These are phyloP conservation scores for Diaporthe nobilis DNA, from an alignment of 2,329 filamentous ascomycete genomes.

Conservation along the genomic window DNA sequence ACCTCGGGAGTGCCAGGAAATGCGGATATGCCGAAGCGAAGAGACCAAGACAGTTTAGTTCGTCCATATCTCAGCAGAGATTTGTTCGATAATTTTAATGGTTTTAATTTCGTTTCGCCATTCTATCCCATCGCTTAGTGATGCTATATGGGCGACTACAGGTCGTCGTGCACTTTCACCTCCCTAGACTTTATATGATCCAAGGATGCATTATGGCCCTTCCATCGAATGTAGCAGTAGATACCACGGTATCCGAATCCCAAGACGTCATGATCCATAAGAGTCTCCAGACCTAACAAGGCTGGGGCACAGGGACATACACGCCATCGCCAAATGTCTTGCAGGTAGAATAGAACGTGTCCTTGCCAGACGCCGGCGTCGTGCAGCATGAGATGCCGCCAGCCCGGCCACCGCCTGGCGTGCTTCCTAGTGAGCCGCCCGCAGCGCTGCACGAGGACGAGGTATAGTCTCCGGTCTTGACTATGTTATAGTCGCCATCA, in stretches of 20 bases:
- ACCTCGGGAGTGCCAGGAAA: too few species aligned
- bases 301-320: neutral
- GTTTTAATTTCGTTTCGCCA: too few species aligned
- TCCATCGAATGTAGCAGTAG: neutral
- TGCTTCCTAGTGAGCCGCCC: neutral
- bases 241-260: neutral
- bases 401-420: neutral
- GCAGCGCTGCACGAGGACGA: neutral
- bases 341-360: neutral
- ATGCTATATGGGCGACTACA: too few species aligned
- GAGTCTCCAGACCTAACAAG: neutral
- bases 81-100: neutral
- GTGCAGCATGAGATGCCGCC: neutral
- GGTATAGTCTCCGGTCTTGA: neutral
- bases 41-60: accelerated
- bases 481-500: neutral
- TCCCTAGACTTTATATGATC: neutral
- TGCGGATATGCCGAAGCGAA: neutral
- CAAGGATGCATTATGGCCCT: neutral
- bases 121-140: neutral
- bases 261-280: too few species aligned
- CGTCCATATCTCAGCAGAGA: too few species aligned
- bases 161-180: neutral
- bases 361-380: neutral
- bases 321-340: neutral